Percentiles rank a stretch among this genome's conserved stretches.
These are phyloP conservation scores for Sphaerulina musiva DNA, from an alignment of 2,329 filamentous ascomycete genomes.

Conservation along the genomic window DNA sequence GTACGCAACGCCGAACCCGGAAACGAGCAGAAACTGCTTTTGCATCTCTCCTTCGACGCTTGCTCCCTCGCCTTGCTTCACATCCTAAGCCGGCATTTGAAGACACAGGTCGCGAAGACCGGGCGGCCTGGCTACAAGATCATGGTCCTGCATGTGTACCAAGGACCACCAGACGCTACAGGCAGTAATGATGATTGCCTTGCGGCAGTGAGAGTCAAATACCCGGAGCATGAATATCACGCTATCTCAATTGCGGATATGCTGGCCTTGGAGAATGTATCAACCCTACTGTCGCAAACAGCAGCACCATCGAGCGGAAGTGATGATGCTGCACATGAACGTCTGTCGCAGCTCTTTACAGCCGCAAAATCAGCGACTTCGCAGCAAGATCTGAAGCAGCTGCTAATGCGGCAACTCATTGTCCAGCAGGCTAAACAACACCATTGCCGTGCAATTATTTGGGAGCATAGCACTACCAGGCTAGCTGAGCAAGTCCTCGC, in stretches of 20 bases:
- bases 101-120: conserved; percentile 58
- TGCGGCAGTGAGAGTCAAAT: conserved; percentile 50
- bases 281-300: conserved; percentile 2
- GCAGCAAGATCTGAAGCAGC: conserved; percentile 62
- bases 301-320: not conserved
- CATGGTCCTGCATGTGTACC: conserved; percentile 46
- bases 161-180: conserved; percentile 37
- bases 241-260: conserved; percentile 12
- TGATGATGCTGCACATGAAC: not conserved
- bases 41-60: conserved; percentile 76
- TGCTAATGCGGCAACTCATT: conserved; percentile 67
- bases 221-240: conserved; percentile 52
- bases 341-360: conserved; percentile 9
- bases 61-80: conserved; percentile 74
- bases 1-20: conserved; percentile 42
- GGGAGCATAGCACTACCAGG: conserved; percentile 80
- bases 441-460: conserved; percentile 64
- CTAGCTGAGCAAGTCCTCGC: conserved; percentile 80
- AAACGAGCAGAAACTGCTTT: conserved; percentile 53
- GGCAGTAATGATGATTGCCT: conserved; percentile 18
- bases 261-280: conserved; percentile 12
- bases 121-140: conserved; percentile 63
- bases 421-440: conserved; percentile 55
- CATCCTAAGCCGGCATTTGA: conserved; percentile 63
- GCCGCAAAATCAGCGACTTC: conserved; percentile 56